These are phyloP conservation scores for Ashbya aceris DNA, from an alignment of 1,139 yeast genomes.

Conservation along the genomic window DNA sequence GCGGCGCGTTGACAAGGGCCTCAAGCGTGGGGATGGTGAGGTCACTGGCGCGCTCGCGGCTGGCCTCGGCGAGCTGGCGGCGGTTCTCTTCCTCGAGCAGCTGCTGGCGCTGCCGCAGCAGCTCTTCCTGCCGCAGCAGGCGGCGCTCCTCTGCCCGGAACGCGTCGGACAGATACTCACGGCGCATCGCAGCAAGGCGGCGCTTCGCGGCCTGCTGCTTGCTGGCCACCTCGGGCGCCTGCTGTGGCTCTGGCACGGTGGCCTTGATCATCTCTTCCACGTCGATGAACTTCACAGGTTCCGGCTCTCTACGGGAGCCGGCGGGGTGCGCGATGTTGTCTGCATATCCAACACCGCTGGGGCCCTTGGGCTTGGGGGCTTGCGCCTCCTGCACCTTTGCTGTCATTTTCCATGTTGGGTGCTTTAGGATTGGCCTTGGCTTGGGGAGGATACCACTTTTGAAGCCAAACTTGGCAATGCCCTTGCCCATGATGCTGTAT, in stretches of 20 bases:
- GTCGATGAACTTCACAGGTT: conserved; percentile 45
- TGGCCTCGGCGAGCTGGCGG: conserved; percentile 23
- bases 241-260: conserved; percentile 38
- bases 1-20: conserved; percentile 53
- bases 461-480: conserved; percentile 38
- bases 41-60: conserved; percentile 23
- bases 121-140: conserved; percentile 36
- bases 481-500: conserved; percentile 34
- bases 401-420: conserved; percentile 44
- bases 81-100: conserved; percentile 30
- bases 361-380: conserved; percentile 36
- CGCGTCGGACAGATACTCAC: conserved; percentile 60
- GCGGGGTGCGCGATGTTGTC: conserved; percentile 66
- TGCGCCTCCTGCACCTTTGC: conserved; percentile 41
- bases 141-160: conserved; percentile 52
- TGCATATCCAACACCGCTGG: conserved; percentile 50
- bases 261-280: conserved; percentile 48
- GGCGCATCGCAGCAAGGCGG: conserved; percentile 59
- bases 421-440: conserved; percentile 61
- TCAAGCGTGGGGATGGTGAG: conserved; percentile 79
- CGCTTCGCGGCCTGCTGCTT: conserved; percentile 45
- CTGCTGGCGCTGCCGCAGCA: conserved; percentile 28
- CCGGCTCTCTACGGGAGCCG: conserved; percentile 50
- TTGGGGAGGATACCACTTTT: conserved; percentile 79
- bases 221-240: conserved; percentile 31